A percentile compares a stretch with the other conserved stretches of the same genome.
Conservation (phyloP, 2,329 filamentous ascomycete species). For the Calonectria henricotiae region DNA sequence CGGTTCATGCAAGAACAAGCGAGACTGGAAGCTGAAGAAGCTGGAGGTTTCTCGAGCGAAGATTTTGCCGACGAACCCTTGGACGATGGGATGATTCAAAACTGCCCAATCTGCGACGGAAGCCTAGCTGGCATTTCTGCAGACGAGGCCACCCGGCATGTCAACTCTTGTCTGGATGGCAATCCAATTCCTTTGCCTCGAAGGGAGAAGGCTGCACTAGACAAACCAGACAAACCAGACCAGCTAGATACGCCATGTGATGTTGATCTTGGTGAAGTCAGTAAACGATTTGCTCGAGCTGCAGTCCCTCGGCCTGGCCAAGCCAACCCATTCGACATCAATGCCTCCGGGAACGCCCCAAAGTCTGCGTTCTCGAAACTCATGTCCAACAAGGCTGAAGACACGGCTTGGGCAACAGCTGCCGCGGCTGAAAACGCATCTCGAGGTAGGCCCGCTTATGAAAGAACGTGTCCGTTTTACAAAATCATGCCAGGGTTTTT, state of each 20-base stretch:
- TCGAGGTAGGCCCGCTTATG: constrained; percentile 87
- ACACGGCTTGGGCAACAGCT: constrained; percentile 90
- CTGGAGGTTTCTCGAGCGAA: constrained; percentile 60
- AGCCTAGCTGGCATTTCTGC: constrained; percentile 73
- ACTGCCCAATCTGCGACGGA: constrained; percentile 85
- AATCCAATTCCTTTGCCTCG: constrained; percentile 75
- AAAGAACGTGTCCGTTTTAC: constrained; percentile 96
- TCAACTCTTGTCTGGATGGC: constrained; percentile 94
- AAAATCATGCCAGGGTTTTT: constrained; percentile 96
- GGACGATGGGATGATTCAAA: constrained; percentile 56
- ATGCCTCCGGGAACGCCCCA: constrained; percentile 56
- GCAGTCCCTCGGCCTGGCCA: constrained; percentile 85
- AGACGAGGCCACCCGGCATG: constrained; percentile 85
- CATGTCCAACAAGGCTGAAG: constrained; percentile 94
- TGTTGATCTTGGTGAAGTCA: constrained; percentile 60
- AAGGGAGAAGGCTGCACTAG: constrained; percentile 39
- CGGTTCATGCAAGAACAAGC: constrained; percentile 85
- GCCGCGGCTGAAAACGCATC: constrained; percentile 85
- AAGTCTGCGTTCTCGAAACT: constrained; percentile 90
- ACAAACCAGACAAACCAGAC: constrained; percentile 17
- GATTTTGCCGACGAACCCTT: constrained; percentile 56
- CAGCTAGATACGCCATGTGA: constrained; percentile 43
- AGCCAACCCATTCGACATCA: constrained; percentile 80
- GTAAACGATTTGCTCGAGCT: constrained; percentile 77
- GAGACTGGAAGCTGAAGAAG: constrained; percentile 74